phyloP scores from a whole-genome alignment of 768 basidiomycete species.

The Hypholoma sublateritium region DNA sequence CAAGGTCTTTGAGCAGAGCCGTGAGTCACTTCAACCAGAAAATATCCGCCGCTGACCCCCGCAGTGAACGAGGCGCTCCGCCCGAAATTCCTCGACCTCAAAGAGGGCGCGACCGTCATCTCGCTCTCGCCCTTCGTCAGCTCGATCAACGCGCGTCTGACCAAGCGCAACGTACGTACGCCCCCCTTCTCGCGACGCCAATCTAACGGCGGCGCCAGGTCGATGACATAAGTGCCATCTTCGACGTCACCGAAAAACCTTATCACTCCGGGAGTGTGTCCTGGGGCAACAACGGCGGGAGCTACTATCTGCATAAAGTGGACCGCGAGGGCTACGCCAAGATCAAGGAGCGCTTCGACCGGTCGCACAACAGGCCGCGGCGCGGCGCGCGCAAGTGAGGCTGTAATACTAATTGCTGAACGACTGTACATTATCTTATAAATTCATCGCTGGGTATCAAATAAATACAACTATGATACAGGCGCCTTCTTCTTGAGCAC shows the following conservation, averaged over 20 bases:
- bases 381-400: slow-evolving; percentile 28
- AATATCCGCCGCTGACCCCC: slow-evolving; percentile 3
- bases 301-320: slow-evolving; percentile 76
- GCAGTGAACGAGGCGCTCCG: slow-evolving; percentile 85
- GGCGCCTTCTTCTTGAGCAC: slow-evolving; percentile 49
- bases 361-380: slow-evolving; percentile 33
- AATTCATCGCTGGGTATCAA: not conserved
- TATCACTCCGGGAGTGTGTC: slow-evolving; percentile 79
- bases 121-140: slow-evolving; percentile 86
- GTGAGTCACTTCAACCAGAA: slow-evolving; percentile 43
- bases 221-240: slow-evolving; percentile 80
- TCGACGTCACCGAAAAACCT: slow-evolving; percentile 67
- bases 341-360: slow-evolving; percentile 58
- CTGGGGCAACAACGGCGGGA: slow-evolving; percentile 73
- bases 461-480: not conserved
- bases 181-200: not conserved
- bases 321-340: slow-evolving; percentile 70
- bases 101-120: slow-evolving; percentile 88
- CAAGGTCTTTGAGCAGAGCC: slow-evolving; percentile 73
- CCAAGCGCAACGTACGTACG: slow-evolving; percentile 73
- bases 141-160: slow-evolving; percentile 68
- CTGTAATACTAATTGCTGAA: not conserved
- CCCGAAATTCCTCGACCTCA: slow-evolving; percentile 91
- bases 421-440: not conserved
- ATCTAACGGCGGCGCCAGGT: slow-evolving; percentile 39